Evolutionary conservation across 192 early-diverging fungal species (phyloP), one percentile per base, ranked within the genome.

Genomic region (Coemansia sp.): DNA sequence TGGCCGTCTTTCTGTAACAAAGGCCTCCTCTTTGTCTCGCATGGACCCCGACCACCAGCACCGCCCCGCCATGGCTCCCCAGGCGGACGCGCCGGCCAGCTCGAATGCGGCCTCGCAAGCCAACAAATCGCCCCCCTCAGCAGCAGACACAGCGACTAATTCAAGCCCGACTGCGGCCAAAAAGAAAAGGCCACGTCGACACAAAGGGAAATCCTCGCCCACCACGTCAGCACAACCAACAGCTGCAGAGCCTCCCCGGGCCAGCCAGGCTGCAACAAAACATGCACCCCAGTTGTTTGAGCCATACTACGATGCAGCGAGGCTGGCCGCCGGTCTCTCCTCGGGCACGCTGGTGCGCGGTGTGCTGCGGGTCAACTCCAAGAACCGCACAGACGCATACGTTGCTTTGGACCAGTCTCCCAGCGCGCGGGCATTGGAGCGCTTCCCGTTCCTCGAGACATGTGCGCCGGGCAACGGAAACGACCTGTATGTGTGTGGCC

Each of bases 311-410:
- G 38, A 55, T n/a, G 41, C 57, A 4, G 34, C 20, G 4, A 22
- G 33, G 29, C 52, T 72, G 2, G 15, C 55, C 22, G 27, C 11
- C 3, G 32, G 41, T n/a, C 27, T 72, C 11, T 29, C 15, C 3
- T n/a, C 45, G 8, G 68, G 83, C 29, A 52, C 67, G 14, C 72
- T 91, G 13, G 69, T 87, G 9, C 69, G 83, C n/a, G 94, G 92
- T 27, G 76, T 81, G 5, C 56, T 97, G 15, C 83, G 94, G 38
- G 82, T 94, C 57, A 97, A 92, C 78, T 89, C 87, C 28, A 80
- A 84, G 44, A 88, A 90, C 58, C 78, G 86, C 24, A 83, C 77
- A 35, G 92, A 95, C 55, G 92, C 90, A 19, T 97, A 97, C 71
- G 91, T 94, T 11, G 81, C 85, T 2, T 77, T 86, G 8, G 87